Base-by-base conservation (phyloP, 2,329 filamentous ascomycete genomes). In the Dothideomycetes sp. region DNA sequence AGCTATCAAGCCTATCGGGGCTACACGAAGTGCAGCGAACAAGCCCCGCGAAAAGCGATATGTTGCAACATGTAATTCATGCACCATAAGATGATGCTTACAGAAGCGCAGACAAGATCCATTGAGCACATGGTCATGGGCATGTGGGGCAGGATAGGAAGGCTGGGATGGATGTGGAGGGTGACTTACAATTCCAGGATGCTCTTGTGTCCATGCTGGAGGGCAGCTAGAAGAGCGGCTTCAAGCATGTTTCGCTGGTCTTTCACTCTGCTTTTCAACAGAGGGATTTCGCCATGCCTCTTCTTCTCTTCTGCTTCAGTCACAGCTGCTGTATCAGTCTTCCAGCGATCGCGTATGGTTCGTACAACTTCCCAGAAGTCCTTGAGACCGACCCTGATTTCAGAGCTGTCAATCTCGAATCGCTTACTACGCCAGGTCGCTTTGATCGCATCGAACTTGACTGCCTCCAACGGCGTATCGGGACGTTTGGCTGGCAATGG, bases 281-380 rank as follows among this genome's bases (percentile, higher is more conserved):
- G 55, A 9, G 68, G 63, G 12, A 76, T 62, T 52, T 75, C 72
- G 36, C 66, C 60, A 45, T 62, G 63, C 49, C 70, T 63, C 50
- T 73, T 71, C 54, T 73, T 66, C 43, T 74, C 70, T 49, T 76
- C 73, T 9, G 76, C 75, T 45, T 71, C 63, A 45, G 71, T 68
- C 45, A 79, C 63, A 17, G 69, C 68, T 46, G 70, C 68, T 32
- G 63, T 68, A 48, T 74, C 73, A 24, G 65, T 59, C 51, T 77
- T 77, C 75, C 75, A 80, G 29, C 70, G 63, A 53, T 79, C 75
- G 43, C 75, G 68, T 41, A 79, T 68, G 5, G 65, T 65, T 51
- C 73, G 73, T 43, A 79, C 61, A 33, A 78, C 61, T 36, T 78
- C 73, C 62, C 75, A 77, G 51, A 75, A 73, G 32, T 70, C 65